These are phyloP conservation scores for Saussurea involucrata DNA, from an alignment of 129 eudicot genomes.

Conservation along the genomic window DNA sequence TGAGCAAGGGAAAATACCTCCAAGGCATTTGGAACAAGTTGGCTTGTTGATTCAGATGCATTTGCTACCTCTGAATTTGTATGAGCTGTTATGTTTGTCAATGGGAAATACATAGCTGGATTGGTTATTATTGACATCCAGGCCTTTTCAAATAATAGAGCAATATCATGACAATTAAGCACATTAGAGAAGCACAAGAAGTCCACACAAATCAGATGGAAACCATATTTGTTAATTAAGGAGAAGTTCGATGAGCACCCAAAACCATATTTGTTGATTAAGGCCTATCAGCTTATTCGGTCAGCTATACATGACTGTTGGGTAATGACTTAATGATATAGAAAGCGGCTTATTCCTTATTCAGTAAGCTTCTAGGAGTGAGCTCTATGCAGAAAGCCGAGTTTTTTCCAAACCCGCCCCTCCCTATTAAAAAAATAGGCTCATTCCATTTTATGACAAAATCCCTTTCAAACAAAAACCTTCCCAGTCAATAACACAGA, in stretches of 20 bases:
- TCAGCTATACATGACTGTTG: too few relatives aligned
- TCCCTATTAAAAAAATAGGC: too few relatives aligned
- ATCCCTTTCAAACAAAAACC: too few relatives aligned
- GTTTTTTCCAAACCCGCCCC: too few relatives aligned
- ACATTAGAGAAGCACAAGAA: not conserved
- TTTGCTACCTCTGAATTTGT: slow-evolving; percentile 30
- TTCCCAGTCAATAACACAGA: too few relatives aligned
- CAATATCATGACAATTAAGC: not conserved
- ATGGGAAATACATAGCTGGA: not conserved
- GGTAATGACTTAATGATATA: too few relatives aligned
- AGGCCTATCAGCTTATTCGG: too few relatives aligned
- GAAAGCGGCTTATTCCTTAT: too few relatives aligned
- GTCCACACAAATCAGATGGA: not conserved
- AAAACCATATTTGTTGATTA: too few relatives aligned
- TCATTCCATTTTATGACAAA: too few relatives aligned
- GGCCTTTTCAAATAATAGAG: not conserved
- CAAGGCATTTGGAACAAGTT: slow-evolving; percentile 39
- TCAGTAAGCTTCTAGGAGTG: too few relatives aligned
- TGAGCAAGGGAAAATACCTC: slow-evolving; percentile 43
- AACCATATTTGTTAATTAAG: not conserved
- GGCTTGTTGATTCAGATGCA: slow-evolving; percentile 31
- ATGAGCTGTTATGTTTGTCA: slow-evolving; percentile 23
- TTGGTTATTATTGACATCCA: not conserved
- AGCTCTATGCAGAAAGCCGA: too few relatives aligned
- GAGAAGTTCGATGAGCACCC: not conserved